Percentiles rank a stretch among this genome's conserved stretches.
These are phyloP conservation scores for Triticum aestivum DNA, from an alignment of 176 grass and related monocot genomes.

Conservation along the genomic window IWGSC_CS_RefSeq_v2.1 NC_057809.1:605126025-605126524, in stretches of 20 bases:
- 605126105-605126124: slow-evolving; percentile 59
- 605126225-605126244: slow-evolving; percentile 37
- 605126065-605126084: slow-evolving; percentile 34
- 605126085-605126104: slow-evolving; percentile 37
- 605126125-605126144: slow-evolving; percentile 45
- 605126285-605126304: too few relatives aligned
- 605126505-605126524: not conserved
- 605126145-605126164: slow-evolving; percentile 18
- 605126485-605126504: not conserved
- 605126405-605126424: slow-evolving; percentile 50
- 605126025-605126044: slow-evolving; percentile 34
- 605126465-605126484: not conserved
- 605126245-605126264: not conserved
- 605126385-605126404: slow-evolving; percentile 49
- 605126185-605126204: slow-evolving; percentile 27
- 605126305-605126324: too few relatives aligned
- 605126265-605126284: not conserved
- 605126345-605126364: too few relatives aligned
- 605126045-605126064: slow-evolving; percentile 41
- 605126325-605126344: too few relatives aligned
- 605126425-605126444: slow-evolving; percentile 67
- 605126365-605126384: not conserved
- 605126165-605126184: slow-evolving; percentile 1
- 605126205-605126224: slow-evolving; percentile 51
- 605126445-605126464: slow-evolving; percentile 28